Percentiles rank a stretch among this genome's conserved stretches.
These are phyloP conservation scores for Macroventuria anomochaeta DNA, from an alignment of 2,329 filamentous ascomycete species.

Conservation along the genomic window DNA sequence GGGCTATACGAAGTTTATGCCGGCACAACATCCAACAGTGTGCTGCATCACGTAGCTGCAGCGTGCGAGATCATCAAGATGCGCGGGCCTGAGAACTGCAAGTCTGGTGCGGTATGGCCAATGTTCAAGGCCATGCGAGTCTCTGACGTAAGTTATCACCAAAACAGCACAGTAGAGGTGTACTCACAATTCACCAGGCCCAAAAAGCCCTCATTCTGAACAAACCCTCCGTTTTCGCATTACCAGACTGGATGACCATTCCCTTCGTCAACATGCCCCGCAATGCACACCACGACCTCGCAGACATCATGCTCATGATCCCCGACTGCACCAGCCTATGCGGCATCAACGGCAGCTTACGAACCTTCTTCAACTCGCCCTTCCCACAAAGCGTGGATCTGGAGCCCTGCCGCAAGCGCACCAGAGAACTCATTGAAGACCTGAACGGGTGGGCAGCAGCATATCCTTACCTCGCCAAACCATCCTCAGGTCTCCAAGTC, in stretches of 20 bases:
- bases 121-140: constrained; percentile 41
- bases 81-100: constrained; percentile 39
- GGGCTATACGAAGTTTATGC: constrained; percentile 42
- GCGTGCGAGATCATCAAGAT: constrained; percentile 41
- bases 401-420: constrained; percentile 20
- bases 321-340: constrained; percentile 30
- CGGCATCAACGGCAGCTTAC: constrained; percentile 26
- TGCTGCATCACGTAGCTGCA: constrained; percentile 39
- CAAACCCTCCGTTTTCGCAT: constrained; percentile 35
- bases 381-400: constrained; percentile 25
- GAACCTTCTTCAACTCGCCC: constrained; percentile 25
- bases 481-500: constrained; percentile 4
- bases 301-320: constrained; percentile 38
- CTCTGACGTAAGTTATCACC: constrained; percentile 33
- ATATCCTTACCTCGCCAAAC: constrained; percentile 29
- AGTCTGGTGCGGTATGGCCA: constrained; percentile 27
- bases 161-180: background rate
- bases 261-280: constrained; percentile 33
- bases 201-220: constrained; percentile 38
- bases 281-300: constrained; percentile 35
- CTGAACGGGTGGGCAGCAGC: constrained; percentile 29
- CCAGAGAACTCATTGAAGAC: constrained; percentile 22
- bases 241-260: constrained; percentile 38
- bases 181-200: constrained; percentile 27
- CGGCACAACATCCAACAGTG: constrained; percentile 36